A percentile compares a stretch with the other conserved stretches of the same genome.
Conservation (phyloP, 1,139 yeast genomes). For the Taphrina confusa region DNA sequence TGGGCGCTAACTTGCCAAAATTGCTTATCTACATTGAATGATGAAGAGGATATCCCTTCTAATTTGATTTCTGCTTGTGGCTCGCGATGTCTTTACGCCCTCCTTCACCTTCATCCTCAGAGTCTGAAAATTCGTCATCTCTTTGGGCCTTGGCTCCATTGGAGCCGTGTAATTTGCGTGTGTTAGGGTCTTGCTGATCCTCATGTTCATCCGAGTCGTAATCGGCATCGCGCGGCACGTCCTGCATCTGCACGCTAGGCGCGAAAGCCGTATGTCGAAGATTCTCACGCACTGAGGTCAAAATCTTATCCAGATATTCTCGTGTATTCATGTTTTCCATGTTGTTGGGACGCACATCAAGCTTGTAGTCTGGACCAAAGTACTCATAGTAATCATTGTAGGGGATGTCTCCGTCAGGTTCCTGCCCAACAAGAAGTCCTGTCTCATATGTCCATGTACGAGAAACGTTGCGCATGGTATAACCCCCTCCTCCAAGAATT, state of each 20-base stretch:
- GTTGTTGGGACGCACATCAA: constrained; percentile 91
- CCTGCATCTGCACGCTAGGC: constrained; percentile 91
- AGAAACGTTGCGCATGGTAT: constrained; percentile 95
- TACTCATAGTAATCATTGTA: constrained; percentile 96
- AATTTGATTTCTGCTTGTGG: constrained; percentile 11
- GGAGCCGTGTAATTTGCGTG: constrained; percentile 19
- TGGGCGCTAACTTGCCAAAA: too few species aligned
- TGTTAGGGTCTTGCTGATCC: constrained; percentile 48
- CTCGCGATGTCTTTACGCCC: constrained; percentile 45
- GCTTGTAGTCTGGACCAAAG: constrained; percentile 91
- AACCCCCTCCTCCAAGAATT: constrained; percentile 97
- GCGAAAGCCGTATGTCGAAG: constrained; percentile 88
- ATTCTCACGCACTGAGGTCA: constrained; percentile 73
- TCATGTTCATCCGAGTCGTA: constrained; percentile 68
- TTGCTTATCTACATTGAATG: too few species aligned
- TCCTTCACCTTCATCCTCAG: constrained; percentile 62
- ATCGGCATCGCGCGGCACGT: constrained; percentile 83
- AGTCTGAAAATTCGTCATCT: constrained; percentile 60
- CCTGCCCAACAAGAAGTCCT: constrained; percentile 77
- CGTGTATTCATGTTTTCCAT: constrained; percentile 96
- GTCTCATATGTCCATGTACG: constrained; percentile 96
- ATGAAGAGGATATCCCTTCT: too few species aligned
- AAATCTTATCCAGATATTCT: constrained; percentile 82
- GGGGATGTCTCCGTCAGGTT: constrained; percentile 80
- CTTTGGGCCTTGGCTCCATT: constrained; percentile 44